Conservation (phyloP, 2,329 filamentous ascomycete species). For the Epichloe glyceriae region DNA sequence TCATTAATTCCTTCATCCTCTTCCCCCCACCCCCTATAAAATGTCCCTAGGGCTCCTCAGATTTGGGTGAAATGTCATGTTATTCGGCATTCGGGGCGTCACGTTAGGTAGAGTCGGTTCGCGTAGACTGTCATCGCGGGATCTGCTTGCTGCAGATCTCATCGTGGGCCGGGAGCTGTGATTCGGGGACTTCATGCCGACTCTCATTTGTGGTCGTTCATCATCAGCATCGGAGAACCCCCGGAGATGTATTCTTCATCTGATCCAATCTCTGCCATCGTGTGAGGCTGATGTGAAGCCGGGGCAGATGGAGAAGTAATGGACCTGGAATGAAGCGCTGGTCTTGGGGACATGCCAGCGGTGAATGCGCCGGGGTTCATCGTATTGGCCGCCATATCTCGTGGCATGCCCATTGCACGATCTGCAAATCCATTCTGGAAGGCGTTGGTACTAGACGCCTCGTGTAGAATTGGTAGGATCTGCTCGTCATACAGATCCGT, state of each 20-base stretch:
- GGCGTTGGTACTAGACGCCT: conserved; percentile 65
- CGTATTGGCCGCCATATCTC: conserved; percentile 46
- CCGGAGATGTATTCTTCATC: conserved; percentile 67
- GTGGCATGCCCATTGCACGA: conserved; percentile 45
- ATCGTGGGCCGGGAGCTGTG: conserved; percentile 38
- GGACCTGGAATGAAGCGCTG: conserved; percentile 65
- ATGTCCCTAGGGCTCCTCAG: conserved; percentile 24
- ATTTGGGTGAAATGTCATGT: conserved; percentile 20
- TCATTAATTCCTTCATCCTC: background rate
- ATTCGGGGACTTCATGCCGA: conserved; percentile 45
- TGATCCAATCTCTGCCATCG: conserved; percentile 49
- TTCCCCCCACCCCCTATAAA: conserved; percentile 9
- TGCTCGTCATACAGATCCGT: conserved; percentile 87
- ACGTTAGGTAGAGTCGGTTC: conserved; percentile 26
- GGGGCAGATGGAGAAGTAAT: conserved; percentile 66
- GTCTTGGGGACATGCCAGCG: conserved; percentile 35
- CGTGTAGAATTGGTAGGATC: conserved; percentile 77
- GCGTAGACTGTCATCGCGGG: conserved; percentile 20
- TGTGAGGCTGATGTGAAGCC: conserved; percentile 38
- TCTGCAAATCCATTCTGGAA: conserved; percentile 88
- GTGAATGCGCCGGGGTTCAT: conserved; percentile 51
- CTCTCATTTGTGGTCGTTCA: conserved; percentile 39
- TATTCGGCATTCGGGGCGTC: conserved; percentile 27
- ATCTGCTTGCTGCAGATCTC: conserved; percentile 18
- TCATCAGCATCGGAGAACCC: conserved; percentile 66